Evolutionary conservation across 805 yeast species (phyloP), one percentile per base, ranked within the genome.

Genomic region (Candida gorgasii): DNA sequence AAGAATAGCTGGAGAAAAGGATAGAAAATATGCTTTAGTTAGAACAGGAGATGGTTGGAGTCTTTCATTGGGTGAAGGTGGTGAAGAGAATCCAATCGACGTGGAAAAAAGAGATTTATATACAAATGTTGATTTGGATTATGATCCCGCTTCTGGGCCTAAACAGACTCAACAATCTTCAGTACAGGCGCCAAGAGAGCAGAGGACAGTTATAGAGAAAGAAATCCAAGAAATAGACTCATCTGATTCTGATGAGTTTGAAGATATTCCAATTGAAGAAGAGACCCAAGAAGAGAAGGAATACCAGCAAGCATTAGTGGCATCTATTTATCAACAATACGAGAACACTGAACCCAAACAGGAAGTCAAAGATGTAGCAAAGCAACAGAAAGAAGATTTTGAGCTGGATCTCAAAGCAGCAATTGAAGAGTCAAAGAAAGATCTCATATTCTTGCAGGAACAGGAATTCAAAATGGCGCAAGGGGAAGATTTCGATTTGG

Each of bases 11-110:
- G 87, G 97, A 29, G 96, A 89, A 52, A 80, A 76, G 48, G 87
- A 85, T 49, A 72, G 81, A 46, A 82, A 82, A 47, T 93, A 93
- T 54, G 76, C 84, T 36, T 72, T 93, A 39, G 76, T 84, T 15
- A 78, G 84, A 49, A 86, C 84, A 29, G 87, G 84, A 8, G 84
- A 81, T 50, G 97, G 97, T 0, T 90, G 93, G 87, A 79, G 89
- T 0, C 62, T 90, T 34, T 79, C 92, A 0, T 65, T 90, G 27
- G 61, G 64, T 4, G 19, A 31, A 16, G 69, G 69, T 37, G 77
- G 76, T 1, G 63, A 68, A 2, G 62, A 63, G 9, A 72, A 74
- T 34, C 82, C 89, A 0, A 76, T 82, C 36, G 39, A 82, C 12
- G 84, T 76, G 46, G 76, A 69, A n/a, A 22, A 17, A n/a, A 36